Percentiles rank a stretch among this genome's conserved stretches.
These are phyloP conservation scores for Xylogone sp. DNA, from an alignment of 2,329 filamentous ascomycete genomes.

Conservation along the genomic window DNA sequence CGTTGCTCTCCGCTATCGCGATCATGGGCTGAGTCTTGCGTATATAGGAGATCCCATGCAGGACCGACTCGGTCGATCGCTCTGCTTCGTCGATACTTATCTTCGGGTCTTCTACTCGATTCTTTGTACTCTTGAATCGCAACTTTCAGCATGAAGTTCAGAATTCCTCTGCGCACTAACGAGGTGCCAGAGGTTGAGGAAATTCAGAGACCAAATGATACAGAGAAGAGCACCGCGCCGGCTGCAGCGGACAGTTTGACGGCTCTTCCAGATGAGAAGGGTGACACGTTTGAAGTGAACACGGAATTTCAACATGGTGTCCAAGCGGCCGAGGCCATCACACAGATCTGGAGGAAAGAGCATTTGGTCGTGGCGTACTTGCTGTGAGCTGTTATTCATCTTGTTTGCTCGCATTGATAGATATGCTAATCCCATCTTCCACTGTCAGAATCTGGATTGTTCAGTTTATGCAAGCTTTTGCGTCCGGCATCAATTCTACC, in stretches of 20 bases:
- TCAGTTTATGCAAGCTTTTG: conserved; percentile 5
- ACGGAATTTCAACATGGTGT: neutral
- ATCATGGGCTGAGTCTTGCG: neutral
- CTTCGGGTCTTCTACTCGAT: neutral
- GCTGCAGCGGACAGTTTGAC: neutral
- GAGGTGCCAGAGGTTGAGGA: neutral
- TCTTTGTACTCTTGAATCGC: neutral
- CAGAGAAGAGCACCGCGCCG: neutral
- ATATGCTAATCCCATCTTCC: neutral
- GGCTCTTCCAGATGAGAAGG: neutral
- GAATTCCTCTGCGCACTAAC: neutral
- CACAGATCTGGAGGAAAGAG: neutral
- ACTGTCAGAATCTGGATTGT: conserved; percentile 7
- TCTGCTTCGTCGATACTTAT: neutral
- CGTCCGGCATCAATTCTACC: conserved; percentile 2
- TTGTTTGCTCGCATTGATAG: neutral
- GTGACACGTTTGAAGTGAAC: neutral
- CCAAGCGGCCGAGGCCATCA: neutral
- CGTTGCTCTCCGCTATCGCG: too few relatives aligned
- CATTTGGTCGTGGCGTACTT: neutral
- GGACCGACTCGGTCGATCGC: neutral
- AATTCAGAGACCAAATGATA: neutral
- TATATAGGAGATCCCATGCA: neutral
- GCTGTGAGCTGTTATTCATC: neutral
- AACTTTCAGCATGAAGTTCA: neutral